Evolutionary conservation across 1,139 yeast species (phyloP), one percentile per base, ranked within the genome.

Genomic region (Debaryomyces sp.): DNA sequence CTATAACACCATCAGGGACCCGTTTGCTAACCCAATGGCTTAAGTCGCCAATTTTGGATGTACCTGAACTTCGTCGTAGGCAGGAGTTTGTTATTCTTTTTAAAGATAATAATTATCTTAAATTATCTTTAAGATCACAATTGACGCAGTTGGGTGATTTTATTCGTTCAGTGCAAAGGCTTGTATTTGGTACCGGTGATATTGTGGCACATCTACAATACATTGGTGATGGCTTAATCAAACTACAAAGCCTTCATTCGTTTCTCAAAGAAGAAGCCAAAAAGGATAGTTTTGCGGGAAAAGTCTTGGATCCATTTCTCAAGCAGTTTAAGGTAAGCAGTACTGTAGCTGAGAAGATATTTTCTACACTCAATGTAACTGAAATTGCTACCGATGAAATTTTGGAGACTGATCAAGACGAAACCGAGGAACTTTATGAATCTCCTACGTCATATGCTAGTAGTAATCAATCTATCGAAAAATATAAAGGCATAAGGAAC

Each of bases 1-100:
- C 98, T 0, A 80, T 80, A 1, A 90, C 99, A 0, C 78, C 85
- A 1, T 83, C 96, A 0, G 99, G 99, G 0, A 72, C 96, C 0
- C 72, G 99, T 43, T 61, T 88, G 21, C 69, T 94, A 17, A 79
- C 85, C 3, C 85, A 85, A 47, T 91, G 98, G 97, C 68, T 94
- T 3, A 77, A 89, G 18, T 84, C 92, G 0, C 99, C 99, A 0
- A 77, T 89, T 0, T 73, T 87, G 5, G 80, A 86, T 56, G 57
- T 80, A 0, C 58, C 61, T 0, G 87, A 81, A 52, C 82, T 94
- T 21, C 64, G 66, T 22, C 59, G 64, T 17, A 75, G 99, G 29
- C 96, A 89, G 52, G 71, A 73, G 8, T 71, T 84, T 41, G 95
- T 92, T 0, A 64, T 70, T 9, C 63, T 78, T 12, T 84, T 91